These are phyloP conservation scores for Rauvolfia tetraphylla DNA, from an alignment of 257 asterid species.

Conservation along the genomic window DNA sequence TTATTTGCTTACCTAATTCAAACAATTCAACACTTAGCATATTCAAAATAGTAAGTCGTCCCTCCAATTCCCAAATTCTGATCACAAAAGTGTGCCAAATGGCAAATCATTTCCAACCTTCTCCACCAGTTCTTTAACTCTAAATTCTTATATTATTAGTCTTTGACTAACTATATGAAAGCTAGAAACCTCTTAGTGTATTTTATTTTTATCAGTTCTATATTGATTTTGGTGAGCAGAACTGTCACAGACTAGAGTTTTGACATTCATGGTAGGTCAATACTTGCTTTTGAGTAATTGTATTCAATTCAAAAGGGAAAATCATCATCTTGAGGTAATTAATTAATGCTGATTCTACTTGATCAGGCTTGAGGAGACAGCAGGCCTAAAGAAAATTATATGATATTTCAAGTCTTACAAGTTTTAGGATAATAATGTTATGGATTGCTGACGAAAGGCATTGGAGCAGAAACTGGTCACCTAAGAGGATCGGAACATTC, in stretches of 20 bases:
- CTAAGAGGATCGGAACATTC: too few relatives aligned
- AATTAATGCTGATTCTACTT: neutral
- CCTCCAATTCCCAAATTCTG: neutral
- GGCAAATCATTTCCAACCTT: neutral
- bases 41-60: neutral
- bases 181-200: neutral
- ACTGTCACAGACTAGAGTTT: neutral
- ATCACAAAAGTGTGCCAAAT: neutral
- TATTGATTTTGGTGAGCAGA: neutral
- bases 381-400: too few relatives aligned
- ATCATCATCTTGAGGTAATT: neutral
- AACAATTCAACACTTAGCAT: neutral
- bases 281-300: neutral
- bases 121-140: neutral
- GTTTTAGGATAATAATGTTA: too few relatives aligned
- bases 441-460: too few relatives aligned
- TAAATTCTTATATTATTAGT: neutral
- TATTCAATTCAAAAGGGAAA: neutral
- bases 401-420: too few relatives aligned
- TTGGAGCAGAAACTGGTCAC: too few relatives aligned
- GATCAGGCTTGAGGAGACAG: neutral
- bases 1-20: neutral
- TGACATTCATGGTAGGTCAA: neutral
- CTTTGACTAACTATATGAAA: neutral
- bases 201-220: too few relatives aligned